Percentiles rank a stretch among this genome's conserved stretches.
Conservation (phyloP, 2,329 filamentous ascomycete species). For the Trichoderma asperellum region DNA sequence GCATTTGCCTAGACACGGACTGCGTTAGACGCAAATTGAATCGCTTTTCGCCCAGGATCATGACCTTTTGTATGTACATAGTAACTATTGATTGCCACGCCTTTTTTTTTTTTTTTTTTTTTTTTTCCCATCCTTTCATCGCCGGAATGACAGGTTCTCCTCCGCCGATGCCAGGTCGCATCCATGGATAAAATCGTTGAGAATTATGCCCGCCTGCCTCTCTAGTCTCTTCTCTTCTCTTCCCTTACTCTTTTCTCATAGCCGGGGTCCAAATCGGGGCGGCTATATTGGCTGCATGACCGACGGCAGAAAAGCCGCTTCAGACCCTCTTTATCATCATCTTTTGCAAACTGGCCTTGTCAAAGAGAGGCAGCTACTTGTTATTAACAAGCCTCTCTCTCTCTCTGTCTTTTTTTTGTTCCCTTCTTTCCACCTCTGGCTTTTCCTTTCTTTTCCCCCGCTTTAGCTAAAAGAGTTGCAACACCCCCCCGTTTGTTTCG, state of each 20-base stretch:
- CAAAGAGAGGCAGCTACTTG: slow-evolving; percentile 13
- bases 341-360: slow-evolving; percentile 15
- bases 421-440: not conserved
- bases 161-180: slow-evolving; percentile 15
- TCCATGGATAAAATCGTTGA: not conserved
- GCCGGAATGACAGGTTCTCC: not conserved
- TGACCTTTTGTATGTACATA: not conserved
- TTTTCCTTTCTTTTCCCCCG: not conserved
- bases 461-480: not conserved
- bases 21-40: not conserved
- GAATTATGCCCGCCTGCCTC: not conserved
- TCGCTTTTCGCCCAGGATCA: not conserved
- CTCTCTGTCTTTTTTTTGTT: not conserved
- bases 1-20: not conserved
- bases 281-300: slow-evolving; percentile 8
- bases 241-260: not conserved
- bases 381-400: not conserved
- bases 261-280: not conserved
- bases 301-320: not conserved
- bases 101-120: not conserved
- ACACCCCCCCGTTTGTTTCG: not conserved
- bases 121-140: not conserved
- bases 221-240: not conserved
- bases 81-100: not conserved
- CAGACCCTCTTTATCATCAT: not conserved